Conservation (phyloP, 2,329 filamentous ascomycete genomes). For the Colletotrichum sp. region DNA sequence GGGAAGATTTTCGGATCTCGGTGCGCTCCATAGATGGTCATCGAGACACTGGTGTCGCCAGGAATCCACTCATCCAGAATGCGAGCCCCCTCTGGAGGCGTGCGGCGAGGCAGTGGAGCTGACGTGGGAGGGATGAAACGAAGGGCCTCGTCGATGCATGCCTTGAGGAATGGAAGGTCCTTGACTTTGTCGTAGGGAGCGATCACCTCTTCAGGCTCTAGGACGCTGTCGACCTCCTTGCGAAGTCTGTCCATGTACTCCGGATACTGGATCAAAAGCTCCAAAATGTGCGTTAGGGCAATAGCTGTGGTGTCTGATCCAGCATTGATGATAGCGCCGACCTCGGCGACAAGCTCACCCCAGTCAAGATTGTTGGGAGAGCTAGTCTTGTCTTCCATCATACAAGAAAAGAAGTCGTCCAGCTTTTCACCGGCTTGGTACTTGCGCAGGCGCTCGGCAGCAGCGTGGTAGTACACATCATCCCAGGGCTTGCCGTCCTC, state of each 20-base stretch:
- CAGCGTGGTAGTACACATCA: constrained; percentile 40
- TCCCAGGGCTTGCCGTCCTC: constrained; percentile 46
- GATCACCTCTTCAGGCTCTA: constrained; percentile 46
- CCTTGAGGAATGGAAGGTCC: constrained; percentile 55
- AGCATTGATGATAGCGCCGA: constrained; percentile 57
- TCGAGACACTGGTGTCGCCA: constrained; percentile 46
- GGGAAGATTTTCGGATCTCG: background rate
- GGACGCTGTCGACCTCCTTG: constrained; percentile 49
- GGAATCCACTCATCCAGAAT: constrained; percentile 51
- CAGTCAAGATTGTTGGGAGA: constrained; percentile 51
- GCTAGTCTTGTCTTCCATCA: constrained; percentile 30
- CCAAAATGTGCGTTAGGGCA: constrained; percentile 57
- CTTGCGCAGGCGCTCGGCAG: constrained; percentile 28
- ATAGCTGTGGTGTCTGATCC: constrained; percentile 54
- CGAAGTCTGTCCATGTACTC: constrained; percentile 40
- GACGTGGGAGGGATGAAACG: constrained; percentile 48
- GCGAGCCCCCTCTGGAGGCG: constrained; percentile 45
- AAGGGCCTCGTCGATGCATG: constrained; percentile 55
- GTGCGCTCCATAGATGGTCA: constrained; percentile 34
- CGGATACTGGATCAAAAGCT: constrained; percentile 55
- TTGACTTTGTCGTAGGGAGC: constrained; percentile 55
- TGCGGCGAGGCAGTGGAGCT: constrained; percentile 46
- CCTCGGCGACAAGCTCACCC: constrained; percentile 63
- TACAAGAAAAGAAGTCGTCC: constrained; percentile 34
- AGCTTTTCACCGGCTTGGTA: constrained; percentile 58